phyloP scores from a whole-genome alignment of 805 yeast species.

The Yamadazyma scolyti region DNA sequence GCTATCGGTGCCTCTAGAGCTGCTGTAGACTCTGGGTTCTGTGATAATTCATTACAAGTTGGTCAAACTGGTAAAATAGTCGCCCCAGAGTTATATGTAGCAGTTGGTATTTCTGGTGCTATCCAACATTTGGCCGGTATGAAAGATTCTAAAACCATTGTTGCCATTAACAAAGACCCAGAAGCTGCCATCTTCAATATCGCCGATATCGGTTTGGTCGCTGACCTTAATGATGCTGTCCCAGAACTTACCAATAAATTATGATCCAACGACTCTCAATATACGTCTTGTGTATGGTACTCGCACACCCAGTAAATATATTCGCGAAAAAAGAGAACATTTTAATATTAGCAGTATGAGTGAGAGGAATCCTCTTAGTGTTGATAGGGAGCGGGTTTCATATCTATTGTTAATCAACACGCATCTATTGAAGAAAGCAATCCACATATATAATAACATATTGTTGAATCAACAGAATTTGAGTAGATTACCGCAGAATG shows the following conservation, averaged over 20 bases:
- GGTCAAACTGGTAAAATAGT: slow-evolving; percentile 98
- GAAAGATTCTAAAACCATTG: slow-evolving; percentile 93
- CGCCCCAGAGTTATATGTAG: slow-evolving; percentile 92
- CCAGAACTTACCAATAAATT: slow-evolving; percentile 88
- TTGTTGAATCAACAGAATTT: slow-evolving; percentile 33
- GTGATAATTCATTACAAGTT: slow-evolving; percentile 93
- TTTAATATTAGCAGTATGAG: slow-evolving; percentile 1
- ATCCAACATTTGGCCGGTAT: slow-evolving; percentile 98
- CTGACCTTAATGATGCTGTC: slow-evolving; percentile 78
- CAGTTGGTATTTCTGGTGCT: slow-evolving; percentile 95
- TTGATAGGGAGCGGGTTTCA: slow-evolving; percentile 38
- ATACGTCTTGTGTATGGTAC: too few species aligned
- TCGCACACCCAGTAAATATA: neutral
- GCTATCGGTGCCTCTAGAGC: slow-evolving; percentile 98
- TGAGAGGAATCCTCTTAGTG: slow-evolving; percentile 6
- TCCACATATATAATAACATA: slow-evolving; percentile 30
- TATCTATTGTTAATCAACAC: slow-evolving; percentile 40
- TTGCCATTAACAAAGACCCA: slow-evolving; percentile 90
- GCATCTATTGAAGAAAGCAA: slow-evolving; percentile 39
- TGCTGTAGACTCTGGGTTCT: slow-evolving; percentile 93
- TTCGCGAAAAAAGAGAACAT: neutral
- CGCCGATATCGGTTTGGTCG: slow-evolving; percentile 87
- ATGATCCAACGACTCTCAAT: slow-evolving; percentile 14
- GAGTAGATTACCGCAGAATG: slow-evolving; percentile 28
- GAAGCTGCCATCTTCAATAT: slow-evolving; percentile 92